phyloP scores from a whole-genome alignment of 768 basidiomycete genomes.

The Mycena vitilis region DNA sequence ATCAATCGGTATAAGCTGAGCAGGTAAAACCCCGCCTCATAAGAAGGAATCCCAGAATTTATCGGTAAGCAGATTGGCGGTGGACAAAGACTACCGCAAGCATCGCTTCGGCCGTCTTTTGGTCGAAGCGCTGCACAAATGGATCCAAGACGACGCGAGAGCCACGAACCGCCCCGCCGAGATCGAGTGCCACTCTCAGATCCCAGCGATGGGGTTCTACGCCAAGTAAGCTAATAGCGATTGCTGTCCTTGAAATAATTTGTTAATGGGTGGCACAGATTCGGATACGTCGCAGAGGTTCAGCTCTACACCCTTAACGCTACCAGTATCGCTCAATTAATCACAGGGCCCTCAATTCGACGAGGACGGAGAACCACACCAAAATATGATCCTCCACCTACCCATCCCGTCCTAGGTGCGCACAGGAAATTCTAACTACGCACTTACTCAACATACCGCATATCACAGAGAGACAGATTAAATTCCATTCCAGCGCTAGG shows the following conservation, averaged over 20 bases:
- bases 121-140: conserved; percentile 70
- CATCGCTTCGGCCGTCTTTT: conserved; percentile 75
- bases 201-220: conserved; percentile 80
- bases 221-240: conserved; percentile 65
- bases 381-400: conserved; percentile 78
- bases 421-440: too few species aligned
- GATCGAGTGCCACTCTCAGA: conserved; percentile 77
- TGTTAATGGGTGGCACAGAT: conserved; percentile 52
- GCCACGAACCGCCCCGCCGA: conserved; percentile 46
- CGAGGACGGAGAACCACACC: conserved; percentile 88
- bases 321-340: background rate
- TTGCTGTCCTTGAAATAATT: background rate
- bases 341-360: conserved; percentile 77
- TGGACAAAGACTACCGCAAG: conserved; percentile 73
- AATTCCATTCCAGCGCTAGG: conserved; percentile 15
- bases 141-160: conserved; percentile 61
- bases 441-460: background rate
- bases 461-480: conserved; percentile 8
- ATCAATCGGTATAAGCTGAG: conserved; percentile 73
- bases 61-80: conserved; percentile 51
- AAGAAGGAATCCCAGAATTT: too few species aligned
- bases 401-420: conserved; percentile 41
- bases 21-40: conserved; percentile 35
- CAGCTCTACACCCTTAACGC: background rate
- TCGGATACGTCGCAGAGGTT: conserved; percentile 77